Conservation (phyloP, 441 rosid species). For the Populus hybrid region DNA sequence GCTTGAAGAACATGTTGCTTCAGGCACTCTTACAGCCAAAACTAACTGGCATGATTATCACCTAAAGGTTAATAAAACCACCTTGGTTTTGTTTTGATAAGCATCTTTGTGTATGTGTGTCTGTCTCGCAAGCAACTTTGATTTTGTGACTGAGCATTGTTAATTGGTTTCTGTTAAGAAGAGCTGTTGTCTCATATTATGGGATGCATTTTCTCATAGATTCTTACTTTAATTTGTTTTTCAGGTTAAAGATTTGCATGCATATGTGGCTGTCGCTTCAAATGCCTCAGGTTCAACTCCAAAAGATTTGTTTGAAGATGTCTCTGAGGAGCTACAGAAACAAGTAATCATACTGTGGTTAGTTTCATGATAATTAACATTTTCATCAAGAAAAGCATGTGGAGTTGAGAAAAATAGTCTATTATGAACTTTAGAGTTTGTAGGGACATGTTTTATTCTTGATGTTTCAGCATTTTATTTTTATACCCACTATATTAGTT, state of each 20-base stretch:
- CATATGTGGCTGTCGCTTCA: slow-evolving; percentile 82
- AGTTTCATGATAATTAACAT: background rate
- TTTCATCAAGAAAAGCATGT: background rate
- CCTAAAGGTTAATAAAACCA: slow-evolving; percentile 45
- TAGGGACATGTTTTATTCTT: background rate
- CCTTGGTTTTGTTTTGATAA: background rate
- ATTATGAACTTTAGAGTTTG: background rate
- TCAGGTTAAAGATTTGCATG: slow-evolving; percentile 82
- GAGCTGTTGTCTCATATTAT: background rate
- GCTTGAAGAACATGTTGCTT: slow-evolving; percentile 78
- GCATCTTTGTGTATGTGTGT: background rate
- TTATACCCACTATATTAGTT: background rate
- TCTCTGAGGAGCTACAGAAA: slow-evolving; percentile 74
- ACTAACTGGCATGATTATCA: slow-evolving; percentile 86
- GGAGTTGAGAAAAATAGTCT: no score
- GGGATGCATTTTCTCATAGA: background rate
- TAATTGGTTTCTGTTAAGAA: background rate
- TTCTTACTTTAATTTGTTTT: background rate
- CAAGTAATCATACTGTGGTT: slow-evolving; percentile 44
- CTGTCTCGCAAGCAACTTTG: no score
- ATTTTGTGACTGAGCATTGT: background rate
- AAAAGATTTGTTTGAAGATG: slow-evolving; percentile 94
- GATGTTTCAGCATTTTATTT: background rate
- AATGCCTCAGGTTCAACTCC: slow-evolving; percentile 92
- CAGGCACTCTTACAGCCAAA: slow-evolving; percentile 78